Percentiles rank a stretch among this genome's conserved stretches.
Conservation (phyloP, 352 stramenopile genomes). For the Pythium utonaiense region DNA sequence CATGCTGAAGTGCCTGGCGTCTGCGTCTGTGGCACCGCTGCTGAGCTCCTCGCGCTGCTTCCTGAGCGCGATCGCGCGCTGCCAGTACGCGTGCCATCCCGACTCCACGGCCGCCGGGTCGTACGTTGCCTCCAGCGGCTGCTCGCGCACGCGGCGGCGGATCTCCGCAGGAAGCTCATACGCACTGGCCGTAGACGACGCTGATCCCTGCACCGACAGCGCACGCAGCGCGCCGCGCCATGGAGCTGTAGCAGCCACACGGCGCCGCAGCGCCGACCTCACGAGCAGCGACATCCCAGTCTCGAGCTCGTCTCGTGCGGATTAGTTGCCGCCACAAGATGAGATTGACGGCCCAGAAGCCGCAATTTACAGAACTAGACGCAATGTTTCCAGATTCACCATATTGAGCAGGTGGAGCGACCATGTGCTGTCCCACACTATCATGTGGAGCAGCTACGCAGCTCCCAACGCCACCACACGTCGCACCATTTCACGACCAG, state of each 20-base stretch:
- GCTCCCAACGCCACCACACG: neutral
- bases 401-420: too few species aligned
- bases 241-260: neutral
- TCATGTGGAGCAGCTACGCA: neutral
- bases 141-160: conserved; percentile 41
- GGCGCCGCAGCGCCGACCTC: conserved; percentile 6
- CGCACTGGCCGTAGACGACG: neutral
- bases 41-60: conserved; percentile 1
- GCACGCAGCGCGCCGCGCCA: neutral
- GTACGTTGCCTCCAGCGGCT: conserved; percentile 55
- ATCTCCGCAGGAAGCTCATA: conserved; percentile 40
- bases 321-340: conserved; percentile 12
- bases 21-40: neutral
- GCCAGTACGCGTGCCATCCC: conserved; percentile 75
- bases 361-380: neutral
- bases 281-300: conserved; percentile 12
- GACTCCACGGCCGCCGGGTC: conserved; percentile 61
- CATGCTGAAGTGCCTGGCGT: conserved; percentile 58
- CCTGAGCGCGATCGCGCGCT: conserved; percentile 37
- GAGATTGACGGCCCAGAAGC: neutral
- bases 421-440: neutral
- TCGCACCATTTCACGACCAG: neutral
- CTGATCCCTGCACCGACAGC: conserved; percentile 13
- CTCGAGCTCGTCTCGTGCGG: neutral
- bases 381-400: too few species aligned